Conservation (phyloP, 306 rosid species). For the Casuarina cunninghamiana region DNA sequence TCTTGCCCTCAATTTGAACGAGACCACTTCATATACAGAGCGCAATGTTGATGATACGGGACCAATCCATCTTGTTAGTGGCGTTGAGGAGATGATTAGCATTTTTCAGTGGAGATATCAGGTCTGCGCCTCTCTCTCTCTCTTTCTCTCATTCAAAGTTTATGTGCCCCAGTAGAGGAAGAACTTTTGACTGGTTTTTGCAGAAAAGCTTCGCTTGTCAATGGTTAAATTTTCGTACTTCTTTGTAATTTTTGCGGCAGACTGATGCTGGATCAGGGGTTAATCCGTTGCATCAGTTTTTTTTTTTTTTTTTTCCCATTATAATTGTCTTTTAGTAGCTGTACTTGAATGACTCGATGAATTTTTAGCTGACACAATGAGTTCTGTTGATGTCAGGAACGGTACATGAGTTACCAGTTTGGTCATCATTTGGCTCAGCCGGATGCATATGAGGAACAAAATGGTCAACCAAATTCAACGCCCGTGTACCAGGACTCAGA, state of each 20-base stretch:
- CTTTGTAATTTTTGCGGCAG: background rate
- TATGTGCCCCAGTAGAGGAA: background rate
- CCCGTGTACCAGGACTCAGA: background rate
- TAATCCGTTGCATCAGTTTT: background rate
- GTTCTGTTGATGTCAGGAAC: background rate
- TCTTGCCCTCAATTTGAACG: constrained; percentile 73
- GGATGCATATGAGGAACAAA: background rate
- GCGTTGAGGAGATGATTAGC: constrained; percentile 76
- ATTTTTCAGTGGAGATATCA: constrained; percentile 66
- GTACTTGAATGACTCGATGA: background rate
- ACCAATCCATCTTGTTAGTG: constrained; percentile 67
- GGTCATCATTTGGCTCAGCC: background rate
- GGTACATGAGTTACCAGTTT: background rate
- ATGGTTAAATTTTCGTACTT: background rate
- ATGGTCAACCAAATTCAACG: background rate
- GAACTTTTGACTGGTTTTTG: background rate
- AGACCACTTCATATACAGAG: constrained; percentile 62
- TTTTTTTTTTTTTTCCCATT: background rate
- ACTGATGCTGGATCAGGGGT: background rate
- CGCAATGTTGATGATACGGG: constrained; percentile 67
- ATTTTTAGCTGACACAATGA: background rate
- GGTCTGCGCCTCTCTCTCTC: constrained; percentile 41
- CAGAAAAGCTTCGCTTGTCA: background rate
- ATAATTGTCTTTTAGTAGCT: background rate
- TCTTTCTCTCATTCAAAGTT: constrained; percentile 4